Percentiles rank a stretch among this genome's conserved stretches.
Conservation (phyloP, 2,329 filamentous ascomycete genomes). For the Botryotinia globosa region DNA sequence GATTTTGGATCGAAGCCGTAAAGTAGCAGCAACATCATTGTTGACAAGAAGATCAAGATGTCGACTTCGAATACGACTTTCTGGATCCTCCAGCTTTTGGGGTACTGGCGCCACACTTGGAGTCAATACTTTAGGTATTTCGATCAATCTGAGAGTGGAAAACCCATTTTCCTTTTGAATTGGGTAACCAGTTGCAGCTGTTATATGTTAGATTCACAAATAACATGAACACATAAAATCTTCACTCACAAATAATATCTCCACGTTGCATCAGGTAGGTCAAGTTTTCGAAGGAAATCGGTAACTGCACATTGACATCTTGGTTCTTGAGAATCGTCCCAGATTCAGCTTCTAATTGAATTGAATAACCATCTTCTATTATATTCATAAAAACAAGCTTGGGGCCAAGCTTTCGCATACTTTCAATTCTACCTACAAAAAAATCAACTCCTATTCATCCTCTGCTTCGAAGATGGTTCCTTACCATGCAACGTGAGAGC, state of each 20-base stretch:
- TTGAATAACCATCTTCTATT: constrained; percentile 64
- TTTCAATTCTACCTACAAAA: constrained; percentile 64
- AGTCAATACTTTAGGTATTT: constrained; percentile 69
- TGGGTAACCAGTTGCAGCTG: constrained; percentile 64
- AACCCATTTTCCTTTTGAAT: constrained; percentile 66
- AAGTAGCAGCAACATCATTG: constrained; percentile 60
- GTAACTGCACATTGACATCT: constrained; percentile 2
- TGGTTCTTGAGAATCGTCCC: constrained; percentile 45
- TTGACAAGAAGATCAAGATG: constrained; percentile 87
- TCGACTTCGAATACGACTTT: constrained; percentile 71
- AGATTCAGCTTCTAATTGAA: constrained; percentile 73
- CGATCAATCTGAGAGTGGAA: constrained; percentile 66
- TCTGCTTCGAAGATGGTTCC: constrained; percentile 25
- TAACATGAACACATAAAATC: not conserved
- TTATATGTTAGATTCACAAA: constrained; percentile 25
- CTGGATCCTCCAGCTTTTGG: constrained; percentile 63
- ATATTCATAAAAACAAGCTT: constrained; percentile 85
- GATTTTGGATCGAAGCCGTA: constrained; percentile 72
- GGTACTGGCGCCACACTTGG: constrained; percentile 81
- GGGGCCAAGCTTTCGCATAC: constrained; percentile 61
- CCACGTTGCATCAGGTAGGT: constrained; percentile 70
- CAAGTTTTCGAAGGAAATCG: constrained; percentile 54
- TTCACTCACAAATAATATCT: constrained; percentile 73
- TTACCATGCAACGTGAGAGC: constrained; percentile 19
- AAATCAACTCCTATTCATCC: constrained; percentile 7